Conservation (phyloP, 768 basidiomycete species). For the Jaapia argillacea region DNA sequence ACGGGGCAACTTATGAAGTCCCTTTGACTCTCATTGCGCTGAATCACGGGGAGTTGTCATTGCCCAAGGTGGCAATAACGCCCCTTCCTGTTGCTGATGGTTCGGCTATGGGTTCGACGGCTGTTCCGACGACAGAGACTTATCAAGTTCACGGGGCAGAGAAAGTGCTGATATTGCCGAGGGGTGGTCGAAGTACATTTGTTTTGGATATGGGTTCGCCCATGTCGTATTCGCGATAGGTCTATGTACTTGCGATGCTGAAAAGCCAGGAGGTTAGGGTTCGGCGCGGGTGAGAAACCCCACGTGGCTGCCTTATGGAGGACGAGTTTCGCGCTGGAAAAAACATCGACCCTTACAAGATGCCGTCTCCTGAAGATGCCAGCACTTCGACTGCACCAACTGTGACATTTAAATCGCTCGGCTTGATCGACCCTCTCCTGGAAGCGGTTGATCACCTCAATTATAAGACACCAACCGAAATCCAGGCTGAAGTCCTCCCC, state of each 20-base stretch:
- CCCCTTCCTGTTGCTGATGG: conserved; percentile 45
- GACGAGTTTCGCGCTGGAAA: no score
- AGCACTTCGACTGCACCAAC: conserved; percentile 28
- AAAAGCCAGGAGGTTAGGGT: no score
- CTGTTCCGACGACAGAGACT: conserved; percentile 61
- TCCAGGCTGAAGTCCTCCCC: conserved; percentile 79
- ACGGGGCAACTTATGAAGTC: conserved; percentile 46
- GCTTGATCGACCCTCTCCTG: conserved; percentile 83
- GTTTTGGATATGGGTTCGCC: conserved; percentile 60
- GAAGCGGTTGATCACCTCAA: conserved; percentile 74
- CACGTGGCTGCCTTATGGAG: no score
- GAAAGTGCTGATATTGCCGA: conserved; percentile 69
- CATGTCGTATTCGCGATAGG: no score
- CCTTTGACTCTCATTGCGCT: conserved; percentile 79
- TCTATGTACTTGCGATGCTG: no score
- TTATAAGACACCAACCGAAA: conserved; percentile 83
- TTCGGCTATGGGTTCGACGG: conserved; percentile 45
- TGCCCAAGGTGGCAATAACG: conserved; percentile 65
- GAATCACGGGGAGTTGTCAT: conserved; percentile 67
- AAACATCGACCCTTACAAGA: conserved; percentile 18
- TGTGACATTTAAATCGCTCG: conserved; percentile 70
- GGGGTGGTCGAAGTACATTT: conserved; percentile 75
- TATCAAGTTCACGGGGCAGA: conserved; percentile 83
- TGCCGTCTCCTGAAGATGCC: conserved; percentile 62
- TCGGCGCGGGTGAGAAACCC: no score